Base-by-base conservation (phyloP, 1,139 yeast genomes). In the Insectozyma bohioensis region DNA sequence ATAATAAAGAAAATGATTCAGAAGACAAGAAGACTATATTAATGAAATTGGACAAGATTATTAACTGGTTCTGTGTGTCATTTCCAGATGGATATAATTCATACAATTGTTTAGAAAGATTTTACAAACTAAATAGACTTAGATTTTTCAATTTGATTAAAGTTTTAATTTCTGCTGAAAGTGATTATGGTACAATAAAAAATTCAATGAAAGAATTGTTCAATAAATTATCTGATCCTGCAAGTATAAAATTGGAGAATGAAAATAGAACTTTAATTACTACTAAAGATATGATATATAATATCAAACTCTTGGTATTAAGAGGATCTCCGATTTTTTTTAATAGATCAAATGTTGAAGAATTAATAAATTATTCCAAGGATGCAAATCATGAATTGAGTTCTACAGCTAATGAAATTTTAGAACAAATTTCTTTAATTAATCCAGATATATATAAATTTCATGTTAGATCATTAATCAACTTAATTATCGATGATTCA, bases 361-460 rank as follows among this genome's bases (percentile, higher is more conserved):
- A 75, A 20, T 58, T 86, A 18, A 59, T 85, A 15, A 66, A 65
- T 19, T 52, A 66, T 18, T 64, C 80, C 5, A 68, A 67, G 33
- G 63, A 65, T 26, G n/a, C 52, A 0, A 32, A 48, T 2, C 55
- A 59, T 27, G 52, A 56, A 6, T 56, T 62, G 36, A 49, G 56
- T 19, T 46, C 56, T 1, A 47, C 62, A 1, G 72, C 87, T 0
- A 75, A 75, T 41, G 72, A 68, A 23, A 42, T 85, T 6, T 58
- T 87, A 19, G 79, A 77, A 40, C 68, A 75, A 24, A 72, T 86
- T 6, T 80, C 96, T 0, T 49, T 57, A 3, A 65, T 72, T 3
- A 66, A 75, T 29, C 95, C 96, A 0, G 72, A 73, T 12, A 77
- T 83, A 1, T 73, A 86, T 52, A 75, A 75, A 45, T 70, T 72